Percentiles rank a stretch among this genome's conserved stretches.
Evolutionary conservation across 1,139 yeast species (phyloP).

Genomic region (Blastobotrys illinoisensis): DNA sequence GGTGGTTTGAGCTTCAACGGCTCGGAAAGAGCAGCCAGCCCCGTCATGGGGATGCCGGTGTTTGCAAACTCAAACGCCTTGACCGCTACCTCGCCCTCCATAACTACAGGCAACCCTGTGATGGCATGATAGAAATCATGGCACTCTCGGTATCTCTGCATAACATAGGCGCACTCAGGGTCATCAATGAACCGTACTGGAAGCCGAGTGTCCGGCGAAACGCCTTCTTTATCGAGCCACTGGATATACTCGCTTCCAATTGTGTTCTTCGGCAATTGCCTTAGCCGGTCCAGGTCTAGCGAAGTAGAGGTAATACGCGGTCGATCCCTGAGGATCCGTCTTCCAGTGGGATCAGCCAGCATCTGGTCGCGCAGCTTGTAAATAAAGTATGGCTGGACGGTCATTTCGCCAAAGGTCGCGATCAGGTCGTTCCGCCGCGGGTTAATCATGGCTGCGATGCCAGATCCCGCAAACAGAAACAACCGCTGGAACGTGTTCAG

Average conservation of each 20-base stretch:
- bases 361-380: constrained; percentile 59
- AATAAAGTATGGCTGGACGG: constrained; percentile 70
- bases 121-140: constrained; percentile 96
- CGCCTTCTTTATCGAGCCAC: constrained; percentile 85
- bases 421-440: constrained; percentile 70
- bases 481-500: constrained; percentile 57
- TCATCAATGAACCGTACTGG: constrained; percentile 83
- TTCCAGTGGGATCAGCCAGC: constrained; percentile 71
- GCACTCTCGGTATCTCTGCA: constrained; percentile 90
- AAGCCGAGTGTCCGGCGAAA: constrained; percentile 89
- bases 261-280: constrained; percentile 60
- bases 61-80: constrained; percentile 91
- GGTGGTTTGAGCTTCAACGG: constrained; percentile 64
- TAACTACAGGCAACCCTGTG: constrained; percentile 81
- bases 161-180: constrained; percentile 85
- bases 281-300: constrained; percentile 56
- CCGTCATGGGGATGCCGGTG: constrained; percentile 94
- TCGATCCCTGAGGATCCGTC: constrained; percentile 67
- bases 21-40: constrained; percentile 82
- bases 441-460: constrained; percentile 75
- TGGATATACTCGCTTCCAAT: constrained; percentile 72
- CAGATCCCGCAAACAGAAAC: constrained; percentile 65
- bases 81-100: constrained; percentile 93
- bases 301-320: constrained; percentile 79
- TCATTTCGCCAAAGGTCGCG: constrained; percentile 92